A percentile compares a stretch with the other conserved stretches of the same genome.
Conservation (phyloP, 495 filamentous ascomycete species). For the Penicillium alfredii region DNA sequence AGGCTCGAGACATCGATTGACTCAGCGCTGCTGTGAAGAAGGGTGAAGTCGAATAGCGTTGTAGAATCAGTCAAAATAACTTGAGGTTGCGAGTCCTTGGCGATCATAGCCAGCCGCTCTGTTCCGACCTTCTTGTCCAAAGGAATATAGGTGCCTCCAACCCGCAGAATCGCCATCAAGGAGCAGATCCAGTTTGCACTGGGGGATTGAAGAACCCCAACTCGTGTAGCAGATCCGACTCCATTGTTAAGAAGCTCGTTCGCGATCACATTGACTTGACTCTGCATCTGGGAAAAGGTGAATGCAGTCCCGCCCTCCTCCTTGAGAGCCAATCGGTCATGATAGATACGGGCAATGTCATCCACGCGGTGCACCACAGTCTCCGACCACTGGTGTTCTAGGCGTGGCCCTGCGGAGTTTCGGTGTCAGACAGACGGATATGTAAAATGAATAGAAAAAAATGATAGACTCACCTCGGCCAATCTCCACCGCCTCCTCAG, state of each 20-base stretch:
- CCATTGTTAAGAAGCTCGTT: constrained; percentile 11
- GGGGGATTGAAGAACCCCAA: constrained; percentile 22
- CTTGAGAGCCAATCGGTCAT: constrained; percentile 8
- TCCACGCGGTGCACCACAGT: constrained; percentile 34
- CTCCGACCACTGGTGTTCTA: constrained; percentile 25
- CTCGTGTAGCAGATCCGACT: constrained; percentile 17
- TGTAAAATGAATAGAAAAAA: neutral
- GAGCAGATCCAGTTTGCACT: constrained; percentile 41
- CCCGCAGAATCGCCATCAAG: constrained; percentile 42
- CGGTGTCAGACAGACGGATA: neutral
- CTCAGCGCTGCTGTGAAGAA: constrained; percentile 11
- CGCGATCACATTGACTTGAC: constrained; percentile 9
- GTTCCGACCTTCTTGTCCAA: constrained; percentile 37
- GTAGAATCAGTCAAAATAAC: constrained; percentile 12
- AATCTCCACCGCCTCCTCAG: constrained; percentile 7
- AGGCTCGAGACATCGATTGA: constrained; percentile 18
- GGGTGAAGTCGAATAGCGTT: neutral
- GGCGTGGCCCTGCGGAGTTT: no score
- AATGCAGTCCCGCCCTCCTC: constrained; percentile 4
- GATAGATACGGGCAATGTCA: constrained; percentile 10
- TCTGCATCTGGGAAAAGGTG: constrained; percentile 12
- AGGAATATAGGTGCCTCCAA: constrained; percentile 47
- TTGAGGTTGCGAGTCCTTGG: constrained; percentile 12
- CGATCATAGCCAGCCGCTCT: constrained; percentile 25
- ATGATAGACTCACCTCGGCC: constrained; percentile 11